phyloP scores from a whole-genome alignment of 2,329 filamentous ascomycete genomes.

The Samsoniella hepiali region DNA sequence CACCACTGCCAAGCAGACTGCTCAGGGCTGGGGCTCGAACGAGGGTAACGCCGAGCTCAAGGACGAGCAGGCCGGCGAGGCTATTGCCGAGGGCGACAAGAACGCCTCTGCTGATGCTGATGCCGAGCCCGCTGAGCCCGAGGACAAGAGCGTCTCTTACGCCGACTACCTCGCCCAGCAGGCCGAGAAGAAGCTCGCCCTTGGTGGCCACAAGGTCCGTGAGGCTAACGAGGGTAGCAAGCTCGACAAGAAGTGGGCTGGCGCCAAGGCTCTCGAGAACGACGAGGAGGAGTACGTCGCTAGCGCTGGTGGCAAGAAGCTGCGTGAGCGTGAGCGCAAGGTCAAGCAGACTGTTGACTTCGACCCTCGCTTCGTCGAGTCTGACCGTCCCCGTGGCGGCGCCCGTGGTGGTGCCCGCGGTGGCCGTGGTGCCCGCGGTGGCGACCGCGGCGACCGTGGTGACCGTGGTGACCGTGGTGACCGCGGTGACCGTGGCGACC shows the following conservation, averaged over 20 bases:
- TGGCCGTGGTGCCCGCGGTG: slow-evolving; percentile 47
- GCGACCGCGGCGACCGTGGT: slow-evolving; percentile 47
- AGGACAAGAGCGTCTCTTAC: slow-evolving; percentile 90
- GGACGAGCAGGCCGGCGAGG: slow-evolving; percentile 88
- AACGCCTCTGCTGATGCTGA: slow-evolving; percentile 53
- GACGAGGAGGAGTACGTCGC: slow-evolving; percentile 74
- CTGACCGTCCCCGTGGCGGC: slow-evolving; percentile 54
- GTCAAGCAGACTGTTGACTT: slow-evolving; percentile 87
- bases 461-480: slow-evolving; percentile 35
- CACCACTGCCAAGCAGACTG: slow-evolving; percentile 81
- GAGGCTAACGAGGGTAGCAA: slow-evolving; percentile 90
- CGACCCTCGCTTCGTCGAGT: slow-evolving; percentile 77
- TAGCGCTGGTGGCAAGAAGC: slow-evolving; percentile 69
- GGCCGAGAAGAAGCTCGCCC: slow-evolving; percentile 70
- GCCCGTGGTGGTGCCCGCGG: slow-evolving; percentile 55
- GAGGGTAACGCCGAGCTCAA: slow-evolving; percentile 81
- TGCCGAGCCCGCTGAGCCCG: slow-evolving; percentile 57
- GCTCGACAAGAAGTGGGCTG: slow-evolving; percentile 87
- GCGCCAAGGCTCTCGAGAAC: slow-evolving; percentile 69
- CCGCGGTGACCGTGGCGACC: slow-evolving; percentile 41
- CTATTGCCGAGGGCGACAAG: slow-evolving; percentile 80
- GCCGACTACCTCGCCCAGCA: slow-evolving; percentile 76
- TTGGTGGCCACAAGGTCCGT: slow-evolving; percentile 67
- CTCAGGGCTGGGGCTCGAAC: slow-evolving; percentile 82
- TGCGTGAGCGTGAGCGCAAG: slow-evolving; percentile 86